A percentile compares a stretch with the other conserved stretches of the same genome.
phyloP scores from a whole-genome alignment of 1,284 basidiomycete species.

The Meira nashicola region DNA sequence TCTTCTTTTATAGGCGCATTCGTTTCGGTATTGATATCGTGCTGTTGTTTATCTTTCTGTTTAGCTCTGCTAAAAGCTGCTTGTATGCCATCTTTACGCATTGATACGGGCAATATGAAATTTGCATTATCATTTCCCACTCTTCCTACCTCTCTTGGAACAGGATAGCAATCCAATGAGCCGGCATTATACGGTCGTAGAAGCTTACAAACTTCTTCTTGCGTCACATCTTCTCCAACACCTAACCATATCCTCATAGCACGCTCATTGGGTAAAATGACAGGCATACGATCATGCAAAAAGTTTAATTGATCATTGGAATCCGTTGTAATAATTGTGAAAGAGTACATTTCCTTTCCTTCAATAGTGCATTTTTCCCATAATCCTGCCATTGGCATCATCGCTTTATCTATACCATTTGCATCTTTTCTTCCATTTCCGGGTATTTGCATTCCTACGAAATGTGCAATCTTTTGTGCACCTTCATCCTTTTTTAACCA shows the following conservation, averaged over 20 bases:
- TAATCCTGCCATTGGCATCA: constrained; percentile 83
- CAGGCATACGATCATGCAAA: constrained; percentile 82
- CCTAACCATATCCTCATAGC: constrained; percentile 75
- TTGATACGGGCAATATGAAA: constrained; percentile 73
- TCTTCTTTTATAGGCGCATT: constrained; percentile 11
- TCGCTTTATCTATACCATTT: constrained; percentile 60
- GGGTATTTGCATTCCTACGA: constrained; percentile 74
- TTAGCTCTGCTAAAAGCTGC: constrained; percentile 74
- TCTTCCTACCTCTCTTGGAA: constrained; percentile 84
- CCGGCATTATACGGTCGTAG: constrained; percentile 62
- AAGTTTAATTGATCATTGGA: constrained; percentile 53
- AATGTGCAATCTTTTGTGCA: constrained; percentile 55
- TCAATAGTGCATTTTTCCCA: constrained; percentile 66
- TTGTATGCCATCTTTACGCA: constrained; percentile 79
- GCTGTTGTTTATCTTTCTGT: constrained; percentile 52
- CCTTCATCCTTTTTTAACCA: constrained; percentile 16
- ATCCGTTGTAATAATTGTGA: constrained; percentile 78
- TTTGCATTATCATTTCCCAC: constrained; percentile 75
- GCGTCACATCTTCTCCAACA: constrained; percentile 54
- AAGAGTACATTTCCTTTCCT: constrained; percentile 66
- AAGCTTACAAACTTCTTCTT: constrained; percentile 60
- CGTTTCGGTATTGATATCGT: not conserved
- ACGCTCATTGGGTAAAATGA: constrained; percentile 66
- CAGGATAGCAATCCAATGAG: constrained; percentile 74
- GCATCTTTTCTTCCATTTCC: constrained; percentile 62